Evolutionary conservation across 495 filamentous ascomycete species (phyloP).

Genomic region (Lophium mytilinum): DNA sequence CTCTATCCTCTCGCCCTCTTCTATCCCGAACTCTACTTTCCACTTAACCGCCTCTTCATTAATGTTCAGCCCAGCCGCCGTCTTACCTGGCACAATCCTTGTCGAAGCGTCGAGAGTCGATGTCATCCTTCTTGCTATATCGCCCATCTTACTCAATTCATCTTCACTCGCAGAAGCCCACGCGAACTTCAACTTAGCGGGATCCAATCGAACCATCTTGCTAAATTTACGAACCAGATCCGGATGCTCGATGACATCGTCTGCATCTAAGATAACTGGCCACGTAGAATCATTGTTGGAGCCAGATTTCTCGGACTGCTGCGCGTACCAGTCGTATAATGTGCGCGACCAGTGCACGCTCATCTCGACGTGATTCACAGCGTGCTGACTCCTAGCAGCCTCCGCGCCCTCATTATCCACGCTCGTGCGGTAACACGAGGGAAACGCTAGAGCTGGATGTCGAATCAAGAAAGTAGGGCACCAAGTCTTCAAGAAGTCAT

Average conservation of each 20-base stretch:
- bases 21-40: conserved; percentile 42
- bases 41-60: conserved; percentile 38
- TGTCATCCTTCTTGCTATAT: conserved; percentile 26
- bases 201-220: conserved; percentile 34
- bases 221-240: conserved; percentile 31
- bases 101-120: conserved; percentile 31
- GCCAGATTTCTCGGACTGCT: conserved; percentile 1
- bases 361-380: conserved; percentile 13
- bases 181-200: conserved; percentile 30
- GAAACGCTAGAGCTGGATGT: conserved; percentile 37
- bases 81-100: conserved; percentile 35
- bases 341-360: conserved; percentile 32
- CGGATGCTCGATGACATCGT: conserved; percentile 36
- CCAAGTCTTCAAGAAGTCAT: conserved; percentile 34
- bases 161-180: conserved; percentile 31
- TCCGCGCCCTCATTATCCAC: conserved; percentile 14
- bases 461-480: conserved; percentile 38
- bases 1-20: conserved; percentile 31
- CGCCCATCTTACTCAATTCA: not conserved
- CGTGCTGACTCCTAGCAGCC: conserved; percentile 2
- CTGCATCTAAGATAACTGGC: conserved; percentile 39
- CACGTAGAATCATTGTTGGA: conserved; percentile 2
- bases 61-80: conserved; percentile 32
- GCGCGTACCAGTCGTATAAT: conserved; percentile 35
- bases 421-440: conserved; percentile 34